These are phyloP conservation scores for Populus trichocarpa DNA, from an alignment of 441 rosid genomes.

Conservation along the genomic window DNA sequence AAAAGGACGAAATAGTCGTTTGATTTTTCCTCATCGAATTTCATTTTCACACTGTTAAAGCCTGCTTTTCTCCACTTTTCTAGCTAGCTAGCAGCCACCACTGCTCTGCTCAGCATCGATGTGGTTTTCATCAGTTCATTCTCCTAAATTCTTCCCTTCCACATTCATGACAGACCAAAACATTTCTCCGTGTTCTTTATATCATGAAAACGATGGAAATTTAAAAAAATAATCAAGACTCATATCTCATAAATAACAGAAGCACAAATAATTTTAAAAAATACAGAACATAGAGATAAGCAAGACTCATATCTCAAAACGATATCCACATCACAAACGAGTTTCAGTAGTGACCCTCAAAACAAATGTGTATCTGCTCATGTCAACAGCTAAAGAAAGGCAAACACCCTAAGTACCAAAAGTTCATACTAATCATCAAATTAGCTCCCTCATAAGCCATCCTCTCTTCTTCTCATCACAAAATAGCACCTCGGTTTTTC, in stretches of 20 bases:
- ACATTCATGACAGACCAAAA: background rate
- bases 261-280: background rate
- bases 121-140: background rate
- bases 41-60: too few relatives aligned
- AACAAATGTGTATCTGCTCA: background rate
- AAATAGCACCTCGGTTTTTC: background rate
- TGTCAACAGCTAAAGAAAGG: conserved; percentile 10
- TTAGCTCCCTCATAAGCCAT: conserved; percentile 14
- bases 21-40: background rate
- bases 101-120: too few relatives aligned
- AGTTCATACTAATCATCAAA: conserved; percentile 16
- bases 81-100: background rate
- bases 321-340: background rate
- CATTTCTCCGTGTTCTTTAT: background rate
- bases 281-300: background rate
- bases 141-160: background rate
- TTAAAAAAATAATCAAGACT: too few relatives aligned
- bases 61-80: background rate
- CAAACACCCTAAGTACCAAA: background rate
- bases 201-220: background rate
- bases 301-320: background rate
- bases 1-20: background rate
- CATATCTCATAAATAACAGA: too few relatives aligned
- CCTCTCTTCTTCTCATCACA: background rate
- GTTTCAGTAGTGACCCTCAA: background rate